These are phyloP conservation scores for Nothophoma quercina DNA, from an alignment of 2,329 filamentous ascomycete species.

Conservation along the genomic window DNA sequence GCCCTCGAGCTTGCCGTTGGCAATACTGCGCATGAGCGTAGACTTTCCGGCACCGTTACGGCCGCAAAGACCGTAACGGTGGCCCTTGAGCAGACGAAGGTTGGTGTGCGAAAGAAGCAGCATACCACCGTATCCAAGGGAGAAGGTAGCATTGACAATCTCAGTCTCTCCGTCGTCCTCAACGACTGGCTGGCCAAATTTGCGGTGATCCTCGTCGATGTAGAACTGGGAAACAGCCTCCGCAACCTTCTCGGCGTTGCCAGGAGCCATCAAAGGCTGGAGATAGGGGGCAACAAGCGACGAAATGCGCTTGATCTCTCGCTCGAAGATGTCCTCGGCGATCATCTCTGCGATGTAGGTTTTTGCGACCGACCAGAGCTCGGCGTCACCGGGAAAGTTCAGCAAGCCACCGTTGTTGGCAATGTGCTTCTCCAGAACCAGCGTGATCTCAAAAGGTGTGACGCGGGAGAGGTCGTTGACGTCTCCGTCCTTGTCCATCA, in stretches of 20 bases:
- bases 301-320: slow-evolving; percentile 76
- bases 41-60: slow-evolving; percentile 98
- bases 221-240: slow-evolving; percentile 80
- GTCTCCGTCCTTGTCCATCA: slow-evolving; percentile 67
- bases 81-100: slow-evolving; percentile 90
- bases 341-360: slow-evolving; percentile 84
- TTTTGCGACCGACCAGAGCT: slow-evolving; percentile 71
- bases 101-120: slow-evolving; percentile 95
- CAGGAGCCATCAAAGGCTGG: slow-evolving; percentile 69
- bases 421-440: slow-evolving; percentile 77
- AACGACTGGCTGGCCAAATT: slow-evolving; percentile 82
- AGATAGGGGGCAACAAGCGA: slow-evolving; percentile 78
- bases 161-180: slow-evolving; percentile 92
- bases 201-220: slow-evolving; percentile 83
- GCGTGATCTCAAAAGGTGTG: slow-evolving; percentile 75
- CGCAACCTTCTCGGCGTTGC: slow-evolving; percentile 70
- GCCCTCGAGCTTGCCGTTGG: slow-evolving; percentile 93
- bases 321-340: slow-evolving; percentile 84
- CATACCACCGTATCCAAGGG: slow-evolving; percentile 97
- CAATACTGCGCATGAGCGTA: slow-evolving; percentile 97
- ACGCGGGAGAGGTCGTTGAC: slow-evolving; percentile 69
- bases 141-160: slow-evolving; percentile 98
- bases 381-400: slow-evolving; percentile 66
- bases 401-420: slow-evolving; percentile 71
- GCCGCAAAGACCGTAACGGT: slow-evolving; percentile 95